Conservation (phyloP, 805 yeast species). For the Ogataea wickerhamii region DNA sequence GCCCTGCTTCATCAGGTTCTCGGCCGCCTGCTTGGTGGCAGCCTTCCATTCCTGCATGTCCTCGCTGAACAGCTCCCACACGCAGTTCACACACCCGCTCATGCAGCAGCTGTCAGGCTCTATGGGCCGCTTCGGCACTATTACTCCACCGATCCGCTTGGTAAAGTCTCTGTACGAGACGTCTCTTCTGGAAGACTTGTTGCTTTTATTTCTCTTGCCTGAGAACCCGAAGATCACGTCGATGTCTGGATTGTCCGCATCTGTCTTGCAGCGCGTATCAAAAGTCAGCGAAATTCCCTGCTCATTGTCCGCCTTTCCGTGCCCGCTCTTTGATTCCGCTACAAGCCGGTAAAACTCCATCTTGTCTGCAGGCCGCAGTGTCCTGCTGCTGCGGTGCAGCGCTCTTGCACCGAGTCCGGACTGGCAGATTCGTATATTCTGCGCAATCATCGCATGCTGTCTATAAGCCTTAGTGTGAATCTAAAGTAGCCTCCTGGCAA, state of each 20-base stretch:
- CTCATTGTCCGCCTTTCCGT: conserved; percentile 14
- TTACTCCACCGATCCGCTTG: conserved; percentile 55
- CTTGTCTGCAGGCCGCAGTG: conserved; percentile 11
- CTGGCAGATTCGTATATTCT: too few relatives aligned
- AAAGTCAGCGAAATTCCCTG: conserved; percentile 19
- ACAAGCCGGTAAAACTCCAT: conserved; percentile 17
- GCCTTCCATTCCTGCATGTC: conserved; percentile 81
- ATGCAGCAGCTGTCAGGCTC: conserved; percentile 97
- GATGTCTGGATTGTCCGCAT: conserved; percentile 18
- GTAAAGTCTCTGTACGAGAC: conserved; percentile 33
- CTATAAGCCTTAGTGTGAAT: too few relatives aligned
- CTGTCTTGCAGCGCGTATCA: conserved; percentile 23
- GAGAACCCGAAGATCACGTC: conserved; percentile 31
- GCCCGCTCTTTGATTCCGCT: conserved; percentile 15
- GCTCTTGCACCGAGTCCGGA: too few relatives aligned
- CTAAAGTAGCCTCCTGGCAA: too few relatives aligned
- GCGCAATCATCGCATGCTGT: too few relatives aligned
- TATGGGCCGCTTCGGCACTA: conserved; percentile 76
- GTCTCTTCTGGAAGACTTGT: conserved; percentile 35
- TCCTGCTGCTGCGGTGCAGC: too few relatives aligned
- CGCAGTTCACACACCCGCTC: conserved; percentile 96
- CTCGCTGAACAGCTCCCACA: conserved; percentile 90
- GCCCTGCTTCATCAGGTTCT: conserved; percentile 34
- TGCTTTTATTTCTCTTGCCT: conserved; percentile 26
- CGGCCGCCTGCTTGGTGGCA: conserved; percentile 55